A percentile compares a stretch with the other conserved stretches of the same genome.
Conservation (phyloP, 129 eudicot genomes). For the Centaurea solstitialis region DNA sequence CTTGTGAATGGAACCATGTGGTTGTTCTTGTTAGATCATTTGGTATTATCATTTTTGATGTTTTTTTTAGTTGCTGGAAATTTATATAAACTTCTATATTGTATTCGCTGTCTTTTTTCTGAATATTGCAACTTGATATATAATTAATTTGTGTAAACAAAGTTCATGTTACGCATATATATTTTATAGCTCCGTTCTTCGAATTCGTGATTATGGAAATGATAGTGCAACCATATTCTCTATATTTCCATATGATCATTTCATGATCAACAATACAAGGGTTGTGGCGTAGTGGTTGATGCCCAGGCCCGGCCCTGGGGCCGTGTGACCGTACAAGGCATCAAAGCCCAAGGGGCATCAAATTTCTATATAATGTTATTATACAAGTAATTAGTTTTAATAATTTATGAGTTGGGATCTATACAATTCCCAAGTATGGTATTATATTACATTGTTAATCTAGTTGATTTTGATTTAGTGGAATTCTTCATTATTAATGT, state of each 20-base stretch:
- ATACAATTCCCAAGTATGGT: too few species aligned
- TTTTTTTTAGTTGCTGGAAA: neutral
- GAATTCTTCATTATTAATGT: too few species aligned
- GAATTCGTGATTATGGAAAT: neutral
- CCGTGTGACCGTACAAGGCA: too few species aligned
- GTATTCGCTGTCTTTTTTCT: neutral
- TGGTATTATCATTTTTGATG: neutral
- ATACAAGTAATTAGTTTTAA: too few species aligned
- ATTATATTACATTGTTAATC: too few species aligned
- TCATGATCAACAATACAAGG: neutral
- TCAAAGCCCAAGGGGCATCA: too few species aligned
- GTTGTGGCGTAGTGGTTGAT: too few species aligned
- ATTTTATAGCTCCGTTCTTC: neutral
- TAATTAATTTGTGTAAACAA: neutral
- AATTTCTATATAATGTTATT: too few species aligned
- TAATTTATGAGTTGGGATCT: too few species aligned
- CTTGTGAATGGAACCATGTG: constrained; percentile 3
- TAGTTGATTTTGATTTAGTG: too few species aligned
- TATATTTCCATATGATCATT: neutral
- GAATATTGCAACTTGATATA: constrained; percentile 4
- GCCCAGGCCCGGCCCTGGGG: too few species aligned
- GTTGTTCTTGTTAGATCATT: neutral
- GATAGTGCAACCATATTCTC: neutral
- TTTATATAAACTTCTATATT: neutral
- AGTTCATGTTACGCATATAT: neutral